Evolutionary conservation across 768 basidiomycete species (phyloP), one percentile per base, ranked within the genome.

Genomic region (Lactarius tabidus): DNA sequence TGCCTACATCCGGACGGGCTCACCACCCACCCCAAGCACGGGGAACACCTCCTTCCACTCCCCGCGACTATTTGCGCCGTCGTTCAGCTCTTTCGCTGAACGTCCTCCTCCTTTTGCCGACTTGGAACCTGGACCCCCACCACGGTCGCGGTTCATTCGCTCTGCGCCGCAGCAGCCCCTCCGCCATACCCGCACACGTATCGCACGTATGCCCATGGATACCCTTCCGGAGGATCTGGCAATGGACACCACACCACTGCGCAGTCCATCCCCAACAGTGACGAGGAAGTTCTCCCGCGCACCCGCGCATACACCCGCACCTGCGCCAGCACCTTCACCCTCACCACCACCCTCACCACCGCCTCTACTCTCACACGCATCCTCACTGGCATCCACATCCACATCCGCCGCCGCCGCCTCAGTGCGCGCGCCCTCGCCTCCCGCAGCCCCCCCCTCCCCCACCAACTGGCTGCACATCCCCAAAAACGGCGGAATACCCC

Each of bases 391-490:
- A 14, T 23, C 52, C 20, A 15, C 61, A n/a, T 23, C 52, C 20
- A 8, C 61, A 23, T 2, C 35, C 6, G 48, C 52, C 17, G 2
- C 31, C 26, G 29, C 43, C 4, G 3, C 33, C 33, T 4, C 33
- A 33, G 33, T 8, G 6, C 43, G 29, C 2, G 9, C 48, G 3
- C 31, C 53, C 18, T 54, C 53, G 9, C 53, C 53, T 10, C 23
- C 62, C n/a, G 55, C 55, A 20, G n/a, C 56, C 1, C 57, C 68
- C 17, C 59, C 59, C 17, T n/a, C 66, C 3, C 59, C 68, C 20
- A 18, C 62, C 15, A 69, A 41, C 57, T 70, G 69, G 69, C 57
- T 70, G 33, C 69, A 65, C 55, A 61, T 68, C 54, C 69, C 69
- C n/a, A 63, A 67, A 54, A 3, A 57, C n/a, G 51, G 51, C 18